A percentile compares a stretch with the other conserved stretches of the same genome.
These are phyloP conservation scores for Aleurites moluccanus DNA, from an alignment of 441 rosid species.

Conservation along the genomic window DNA sequence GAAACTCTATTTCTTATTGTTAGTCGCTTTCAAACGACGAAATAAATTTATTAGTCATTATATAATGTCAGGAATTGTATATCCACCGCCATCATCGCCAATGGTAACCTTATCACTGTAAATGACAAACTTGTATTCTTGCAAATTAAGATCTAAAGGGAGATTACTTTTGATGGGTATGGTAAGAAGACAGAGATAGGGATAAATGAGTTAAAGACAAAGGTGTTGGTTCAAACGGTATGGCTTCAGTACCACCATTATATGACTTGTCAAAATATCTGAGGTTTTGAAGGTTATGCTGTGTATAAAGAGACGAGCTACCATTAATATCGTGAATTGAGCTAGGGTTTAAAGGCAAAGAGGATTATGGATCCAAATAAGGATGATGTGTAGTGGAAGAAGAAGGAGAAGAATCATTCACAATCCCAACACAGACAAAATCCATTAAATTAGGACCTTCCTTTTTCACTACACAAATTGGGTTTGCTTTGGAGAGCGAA, in stretches of 20 bases:
- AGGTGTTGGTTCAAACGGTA: conserved; percentile 52
- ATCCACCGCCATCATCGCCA: conserved; percentile 26
- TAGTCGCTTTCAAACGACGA: too few species aligned
- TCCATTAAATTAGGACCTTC: conserved; percentile 47
- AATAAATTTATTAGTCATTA: too few species aligned
- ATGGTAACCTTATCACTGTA: conserved; percentile 25
- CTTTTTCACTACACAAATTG: conserved; percentile 35
- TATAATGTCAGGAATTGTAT: conserved; percentile 39
- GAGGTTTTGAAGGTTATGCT: conserved; percentile 43
- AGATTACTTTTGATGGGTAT: conserved; percentile 42
- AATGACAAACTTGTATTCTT: conserved; percentile 38
- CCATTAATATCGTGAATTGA: conserved; percentile 41
- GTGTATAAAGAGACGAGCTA: conserved; percentile 38
- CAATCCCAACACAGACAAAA: conserved; percentile 39
- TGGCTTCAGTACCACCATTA: conserved; percentile 34
- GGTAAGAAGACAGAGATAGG: conserved; percentile 70
- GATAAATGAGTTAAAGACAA: conserved; percentile 38
- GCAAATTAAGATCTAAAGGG: conserved; percentile 56
- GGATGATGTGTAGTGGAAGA: conserved; percentile 28
- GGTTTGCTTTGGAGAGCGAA: too few species aligned
- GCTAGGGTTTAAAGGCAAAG: conserved; percentile 49
- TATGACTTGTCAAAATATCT: conserved; percentile 46
- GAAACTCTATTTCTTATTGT: too few species aligned
- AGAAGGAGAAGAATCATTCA: conserved; percentile 28
- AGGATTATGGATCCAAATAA: conserved; percentile 50